Evolutionary conservation across 208 protist species (phyloP).

Genomic region (Trypanosoma theileri): DNA sequence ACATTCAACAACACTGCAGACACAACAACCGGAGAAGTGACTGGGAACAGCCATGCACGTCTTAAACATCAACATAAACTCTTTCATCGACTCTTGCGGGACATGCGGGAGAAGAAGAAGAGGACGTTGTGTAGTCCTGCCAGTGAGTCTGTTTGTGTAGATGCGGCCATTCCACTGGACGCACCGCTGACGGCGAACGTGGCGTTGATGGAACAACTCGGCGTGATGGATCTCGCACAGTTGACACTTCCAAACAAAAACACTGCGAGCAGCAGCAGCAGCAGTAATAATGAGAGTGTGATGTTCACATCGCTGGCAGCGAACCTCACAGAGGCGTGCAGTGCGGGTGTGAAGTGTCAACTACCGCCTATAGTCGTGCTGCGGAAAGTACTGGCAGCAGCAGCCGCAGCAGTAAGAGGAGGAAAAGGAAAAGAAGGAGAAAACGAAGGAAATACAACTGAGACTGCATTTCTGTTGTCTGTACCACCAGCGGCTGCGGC

Average conservation of each 20-base stretch:
- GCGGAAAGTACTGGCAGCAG: constrained; percentile 9
- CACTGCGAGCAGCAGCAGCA: background rate
- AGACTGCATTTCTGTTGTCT: too few relatives aligned
- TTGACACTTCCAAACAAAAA: background rate
- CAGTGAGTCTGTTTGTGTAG: background rate
- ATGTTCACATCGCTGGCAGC: background rate
- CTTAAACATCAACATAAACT: background rate
- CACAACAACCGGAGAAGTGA: too few relatives aligned
- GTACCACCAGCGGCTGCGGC: too few relatives aligned
- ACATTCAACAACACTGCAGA: too few relatives aligned
- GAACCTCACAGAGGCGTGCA: constrained; percentile 20
- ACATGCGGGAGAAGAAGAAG: background rate
- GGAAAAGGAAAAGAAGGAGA: background rate
- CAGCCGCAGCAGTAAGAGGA: background rate
- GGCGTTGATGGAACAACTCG: constrained; percentile 21
- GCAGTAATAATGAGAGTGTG: too few relatives aligned
- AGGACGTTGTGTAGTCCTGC: too few relatives aligned
- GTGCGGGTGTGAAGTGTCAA: constrained; percentile 14
- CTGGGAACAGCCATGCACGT: background rate
- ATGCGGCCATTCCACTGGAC: constrained; percentile 8
- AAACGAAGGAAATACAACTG: background rate
- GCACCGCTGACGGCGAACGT: constrained; percentile 14
- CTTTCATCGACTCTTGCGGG: constrained; percentile 12
- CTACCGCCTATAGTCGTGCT: constrained; percentile 17
- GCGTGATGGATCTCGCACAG: constrained; percentile 22